phyloP scores from a whole-genome alignment of 2,329 filamentous ascomycete species.

The Talaromyces amestolkiae region DNA sequence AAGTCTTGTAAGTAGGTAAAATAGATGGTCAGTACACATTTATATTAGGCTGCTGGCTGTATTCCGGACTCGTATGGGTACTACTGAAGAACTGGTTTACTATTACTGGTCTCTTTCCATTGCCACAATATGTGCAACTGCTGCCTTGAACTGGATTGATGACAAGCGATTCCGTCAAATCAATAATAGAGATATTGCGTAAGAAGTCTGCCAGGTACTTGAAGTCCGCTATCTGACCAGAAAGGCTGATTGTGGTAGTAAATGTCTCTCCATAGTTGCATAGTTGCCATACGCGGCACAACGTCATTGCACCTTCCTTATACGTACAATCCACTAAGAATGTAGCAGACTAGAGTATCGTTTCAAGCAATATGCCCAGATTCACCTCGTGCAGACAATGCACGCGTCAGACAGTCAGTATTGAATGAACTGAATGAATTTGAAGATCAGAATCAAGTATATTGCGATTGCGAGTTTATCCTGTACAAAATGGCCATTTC shows the following conservation, averaged over 20 bases:
- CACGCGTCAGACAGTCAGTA: not conserved
- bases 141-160: not conserved
- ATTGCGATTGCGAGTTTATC: constrained; percentile 20
- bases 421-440: not conserved
- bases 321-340: not conserved
- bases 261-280: not conserved
- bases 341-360: not conserved
- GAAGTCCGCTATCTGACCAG: not conserved
- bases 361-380: not conserved
- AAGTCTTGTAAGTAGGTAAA: not conserved
- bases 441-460: not conserved
- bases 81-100: not conserved
- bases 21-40: not conserved
- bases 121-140: not conserved
- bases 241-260: not conserved
- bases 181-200: not conserved
- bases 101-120: not conserved
- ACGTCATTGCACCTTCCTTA: not conserved
- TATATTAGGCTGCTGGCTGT: not conserved
- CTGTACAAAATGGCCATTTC: constrained; percentile 19
- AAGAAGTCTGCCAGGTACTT: not conserved
- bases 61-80: not conserved
- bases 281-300: not conserved
- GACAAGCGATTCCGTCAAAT: not conserved
- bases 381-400: not conserved